Percentiles rank a stretch among this genome's conserved stretches.
Evolutionary conservation across 1,284 basidiomycete genomes (phyloP).

Genomic region (Cryptococcus floricola): DNA sequence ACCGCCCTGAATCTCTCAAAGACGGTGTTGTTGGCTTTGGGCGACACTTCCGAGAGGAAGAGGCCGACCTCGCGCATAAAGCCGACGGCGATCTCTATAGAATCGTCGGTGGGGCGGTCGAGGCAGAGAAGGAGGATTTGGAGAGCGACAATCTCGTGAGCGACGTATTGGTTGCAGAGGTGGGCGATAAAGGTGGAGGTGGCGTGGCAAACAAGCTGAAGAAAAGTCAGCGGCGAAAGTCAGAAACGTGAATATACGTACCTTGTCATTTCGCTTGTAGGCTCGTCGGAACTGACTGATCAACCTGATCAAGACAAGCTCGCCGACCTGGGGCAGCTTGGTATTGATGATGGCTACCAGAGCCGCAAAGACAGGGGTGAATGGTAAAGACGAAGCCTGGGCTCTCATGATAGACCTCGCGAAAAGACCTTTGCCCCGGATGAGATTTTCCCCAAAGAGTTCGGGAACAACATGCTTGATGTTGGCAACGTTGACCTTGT

Average conservation of each 20-base stretch:
- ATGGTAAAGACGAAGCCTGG: slow-evolving; percentile 91
- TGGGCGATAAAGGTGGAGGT: slow-evolving; percentile 95
- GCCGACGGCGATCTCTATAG: slow-evolving; percentile 95
- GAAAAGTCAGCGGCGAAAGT: slow-evolving; percentile 2
- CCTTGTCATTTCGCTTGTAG: slow-evolving; percentile 98
- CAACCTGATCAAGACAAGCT: slow-evolving; percentile 80
- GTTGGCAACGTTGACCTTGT: slow-evolving; percentile 87
- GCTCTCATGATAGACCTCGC: slow-evolving; percentile 95
- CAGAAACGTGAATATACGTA: slow-evolving; percentile 45
- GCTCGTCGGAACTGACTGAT: slow-evolving; percentile 92
- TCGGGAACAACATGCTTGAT: slow-evolving; percentile 97
- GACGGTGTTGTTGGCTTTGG: slow-evolving; percentile 87
- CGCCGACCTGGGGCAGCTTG: slow-evolving; percentile 93
- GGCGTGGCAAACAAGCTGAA: slow-evolving; percentile 82
- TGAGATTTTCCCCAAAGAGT: slow-evolving; percentile 84
- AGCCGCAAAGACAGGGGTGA: slow-evolving; percentile 94
- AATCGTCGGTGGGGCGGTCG: slow-evolving; percentile 93
- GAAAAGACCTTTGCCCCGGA: slow-evolving; percentile 84
- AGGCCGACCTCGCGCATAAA: slow-evolving; percentile 97
- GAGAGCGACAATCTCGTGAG: slow-evolving; percentile 89
- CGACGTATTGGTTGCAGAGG: slow-evolving; percentile 92
- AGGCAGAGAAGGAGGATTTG: slow-evolving; percentile 92
- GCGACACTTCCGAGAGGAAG: slow-evolving; percentile 87
- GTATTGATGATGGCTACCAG: slow-evolving; percentile 94
- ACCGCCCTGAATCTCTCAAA: slow-evolving; percentile 96